Evolutionary conservation across 495 filamentous ascomycete genomes (phyloP), one percentile per base, ranked within the genome.

Genomic region (Rostrohypoxylon terebratum): DNA sequence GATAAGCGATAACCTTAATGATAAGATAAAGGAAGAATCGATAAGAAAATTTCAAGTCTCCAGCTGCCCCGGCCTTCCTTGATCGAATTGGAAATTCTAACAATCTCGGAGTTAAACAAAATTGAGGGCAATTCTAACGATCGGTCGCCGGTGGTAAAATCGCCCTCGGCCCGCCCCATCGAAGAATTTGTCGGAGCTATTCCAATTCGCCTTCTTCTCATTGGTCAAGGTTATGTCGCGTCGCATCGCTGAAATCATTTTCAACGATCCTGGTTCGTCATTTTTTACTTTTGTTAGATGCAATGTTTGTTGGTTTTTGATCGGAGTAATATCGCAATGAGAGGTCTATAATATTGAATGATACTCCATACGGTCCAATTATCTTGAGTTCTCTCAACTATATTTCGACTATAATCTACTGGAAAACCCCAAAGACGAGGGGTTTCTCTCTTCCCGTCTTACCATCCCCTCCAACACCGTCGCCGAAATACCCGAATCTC

Each of bases 141-240:
- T 70, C 69, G 63, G 69, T 67, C 69, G 18, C 54, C 64, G 59
- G 59, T 23, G 33, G 45, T 63, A 59, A 68, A 63, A 14, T 23
- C 38, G 21, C 33, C 28, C 57, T 68, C 71, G 66, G 65, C 8
- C 55, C 60, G 60, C 60, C 9, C 25, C 18, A 11, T 34, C 48
- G 13, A 63, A 69, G 51, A 58, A 53, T 69, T 69, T 66, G 66
- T 74, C 71, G 71, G 71, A 74, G 61, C 71, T 73, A 69, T 64
- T 40, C 23, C 23, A 63, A 74, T 69, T 74, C 57, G 66, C 55
- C 21, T 44, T 31, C 21, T 47, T 74, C 66, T 63, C 14, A 73
- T 69, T 69, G 66, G 62, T 59, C 21, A 14, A 65, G 44, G 44
- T 65, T 59, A n/a, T 31, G 57, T 66, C 66, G 71, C 63, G 36